phyloP scores from a whole-genome alignment of 345 rosid genomes.

The Passiflora organensis region DNA sequence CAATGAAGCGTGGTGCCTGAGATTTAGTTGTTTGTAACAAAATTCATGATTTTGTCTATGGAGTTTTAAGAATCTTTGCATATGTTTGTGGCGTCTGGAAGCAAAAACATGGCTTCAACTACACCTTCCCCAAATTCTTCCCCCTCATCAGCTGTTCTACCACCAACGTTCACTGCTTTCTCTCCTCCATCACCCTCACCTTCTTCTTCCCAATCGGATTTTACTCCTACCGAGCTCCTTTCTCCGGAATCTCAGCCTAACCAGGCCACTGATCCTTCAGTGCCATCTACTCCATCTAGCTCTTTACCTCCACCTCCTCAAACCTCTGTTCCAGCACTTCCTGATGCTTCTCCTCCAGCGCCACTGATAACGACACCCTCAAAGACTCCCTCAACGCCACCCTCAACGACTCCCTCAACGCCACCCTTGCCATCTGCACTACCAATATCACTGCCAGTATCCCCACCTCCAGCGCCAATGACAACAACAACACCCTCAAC shows the following conservation, averaged over 20 bases:
- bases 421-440: no score
- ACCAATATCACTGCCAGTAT: no score
- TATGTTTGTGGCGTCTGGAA: slow-evolving; percentile 3
- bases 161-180: slow-evolving; percentile 10
- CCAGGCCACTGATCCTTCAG: slow-evolving; percentile 32
- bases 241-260: slow-evolving; percentile 30
- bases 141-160: slow-evolving; percentile 30
- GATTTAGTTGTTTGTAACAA: background rate
- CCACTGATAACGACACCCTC: slow-evolving; percentile 37
- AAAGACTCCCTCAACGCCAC: slow-evolving; percentile 26
- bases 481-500: no score
- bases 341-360: slow-evolving; percentile 31
- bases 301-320: slow-evolving; percentile 33
- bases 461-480: no score
- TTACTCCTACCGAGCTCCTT: slow-evolving; percentile 8
- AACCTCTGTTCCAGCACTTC: slow-evolving; percentile 43
- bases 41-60: slow-evolving; percentile 6
- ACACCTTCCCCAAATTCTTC: slow-evolving; percentile 40
- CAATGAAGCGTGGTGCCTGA: background rate
- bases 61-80: slow-evolving; percentile 23
- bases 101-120: slow-evolving; percentile 42
- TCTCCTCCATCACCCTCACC: slow-evolving; percentile 32
- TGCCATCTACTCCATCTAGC: slow-evolving; percentile 30
- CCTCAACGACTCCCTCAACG: no score
- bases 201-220: slow-evolving; percentile 7